phyloP scores from a whole-genome alignment of 306 rosid genomes.

The Canavalia ensiformis region DNA sequence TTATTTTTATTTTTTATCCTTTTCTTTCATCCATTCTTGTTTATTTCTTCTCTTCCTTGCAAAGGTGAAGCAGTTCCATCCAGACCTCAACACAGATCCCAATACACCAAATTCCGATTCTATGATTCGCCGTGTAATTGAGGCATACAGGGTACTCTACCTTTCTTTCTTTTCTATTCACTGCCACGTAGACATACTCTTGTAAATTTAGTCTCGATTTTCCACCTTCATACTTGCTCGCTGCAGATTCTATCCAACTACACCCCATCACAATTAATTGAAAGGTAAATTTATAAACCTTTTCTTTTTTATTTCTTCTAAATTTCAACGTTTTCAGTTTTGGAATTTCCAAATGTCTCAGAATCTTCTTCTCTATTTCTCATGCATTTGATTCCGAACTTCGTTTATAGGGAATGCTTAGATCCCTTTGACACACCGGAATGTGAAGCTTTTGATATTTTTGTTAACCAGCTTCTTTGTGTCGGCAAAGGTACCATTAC shows the following conservation, averaged over 20 bases:
- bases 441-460: slow-evolving; percentile 90
- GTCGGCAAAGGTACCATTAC: slow-evolving; percentile 73
- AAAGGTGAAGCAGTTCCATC: slow-evolving; percentile 94
- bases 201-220: not conserved
- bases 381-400: slow-evolving; percentile 22
- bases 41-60: not conserved
- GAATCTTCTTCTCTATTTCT: not conserved
- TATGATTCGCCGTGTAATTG: slow-evolving; percentile 87
- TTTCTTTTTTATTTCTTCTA: not conserved
- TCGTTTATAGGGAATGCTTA: slow-evolving; percentile 75
- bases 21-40: not conserved
- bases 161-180: not conserved
- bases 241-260: slow-evolving; percentile 79
- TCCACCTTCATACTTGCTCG: not conserved
- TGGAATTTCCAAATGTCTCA: slow-evolving; percentile 12
- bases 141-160: slow-evolving; percentile 73
- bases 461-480: slow-evolving; percentile 83
- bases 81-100: slow-evolving; percentile 68
- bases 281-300: slow-evolving; percentile 56
- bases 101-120: slow-evolving; percentile 56
- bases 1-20: not conserved
- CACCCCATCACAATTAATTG: slow-evolving; percentile 74
- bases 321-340: slow-evolving; percentile 7
- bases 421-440: slow-evolving; percentile 94
- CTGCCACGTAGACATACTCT: not conserved